A percentile compares a stretch with the other conserved stretches of the same genome.
Evolutionary conservation across 2,329 filamentous ascomycete genomes (phyloP).

Genomic region (Ophiostoma novo-ulmi): DNA sequence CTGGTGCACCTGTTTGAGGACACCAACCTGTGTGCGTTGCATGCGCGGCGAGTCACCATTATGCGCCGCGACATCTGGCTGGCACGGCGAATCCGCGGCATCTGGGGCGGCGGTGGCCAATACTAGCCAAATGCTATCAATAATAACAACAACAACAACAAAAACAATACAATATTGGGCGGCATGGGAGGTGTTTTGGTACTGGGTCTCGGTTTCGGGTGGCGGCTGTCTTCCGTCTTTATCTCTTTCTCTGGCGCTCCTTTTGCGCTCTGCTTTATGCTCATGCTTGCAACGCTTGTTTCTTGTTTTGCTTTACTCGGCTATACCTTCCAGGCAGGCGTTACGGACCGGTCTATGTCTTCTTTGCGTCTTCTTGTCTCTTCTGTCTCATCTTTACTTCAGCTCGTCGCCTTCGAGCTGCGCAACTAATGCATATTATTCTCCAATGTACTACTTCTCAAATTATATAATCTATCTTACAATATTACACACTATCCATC

Average conservation of each 20-base stretch:
- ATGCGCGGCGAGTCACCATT: constrained; percentile 93
- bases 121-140: constrained; percentile 27
- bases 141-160: not conserved
- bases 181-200: constrained; percentile 10
- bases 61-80: constrained; percentile 98
- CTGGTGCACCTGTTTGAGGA: constrained; percentile 95
- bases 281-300: not conserved
- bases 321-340: constrained; percentile 6
- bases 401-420: not conserved
- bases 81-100: constrained; percentile 70
- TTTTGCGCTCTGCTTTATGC: not conserved
- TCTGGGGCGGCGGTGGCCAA: constrained; percentile 65
- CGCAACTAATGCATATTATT: not conserved
- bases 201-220: not conserved
- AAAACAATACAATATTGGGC: constrained; percentile 4
- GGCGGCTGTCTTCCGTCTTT: constrained; percentile 2
- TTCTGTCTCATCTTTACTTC: not conserved
- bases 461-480: not conserved
- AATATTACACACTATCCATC: not conserved
- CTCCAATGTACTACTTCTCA: not conserved
- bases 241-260: not conserved
- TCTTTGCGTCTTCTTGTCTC: not conserved
- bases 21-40: constrained; percentile 91
- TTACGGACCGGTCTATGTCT: constrained; percentile 15
- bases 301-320: not conserved